Evolutionary conservation across 768 basidiomycete species (phyloP), one percentile per base, ranked within the genome.

Genomic region (Suillus alpinus): DNA sequence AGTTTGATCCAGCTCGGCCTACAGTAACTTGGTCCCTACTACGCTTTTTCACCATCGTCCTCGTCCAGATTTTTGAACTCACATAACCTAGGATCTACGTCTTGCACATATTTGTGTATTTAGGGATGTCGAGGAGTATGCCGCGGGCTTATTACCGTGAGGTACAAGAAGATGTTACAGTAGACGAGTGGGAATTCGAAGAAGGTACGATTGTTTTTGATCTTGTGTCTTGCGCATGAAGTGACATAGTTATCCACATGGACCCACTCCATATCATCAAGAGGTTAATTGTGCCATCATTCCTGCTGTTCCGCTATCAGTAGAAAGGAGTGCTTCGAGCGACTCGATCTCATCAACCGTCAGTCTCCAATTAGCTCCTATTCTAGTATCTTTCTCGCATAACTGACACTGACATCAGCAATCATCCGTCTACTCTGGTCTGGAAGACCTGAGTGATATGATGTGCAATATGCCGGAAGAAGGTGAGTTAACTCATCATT

Each of bases 401-500:
- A 55, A 16, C 37, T 55, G 4, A 55, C 18, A 26, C 37, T 10
- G n/a, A 9, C 20, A n/a, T 36, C 62, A 63, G 62, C 40, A 56
- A 44, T 63, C 62, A 26, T 49, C 61, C 12, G 23, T 56, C 12
- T 63, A 63, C 29, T 62, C 62, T 20, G 62, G 62, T 8, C 60
- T 63, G n/a, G 62, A 63, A 34, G 62, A 63, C 20, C 34, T 63
- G 29, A 61, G 53, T 8, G 50, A 63, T 32, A 40, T 56, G 39
- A 63, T 63, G 62, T 37, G 26, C 36, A 39, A 49, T 29, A 43
- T 63, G 7, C 60, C 62, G 18, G 61, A 43, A 36, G 49, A 63
- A 16, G 23, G 62, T 57, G 7, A 47, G 60, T 53, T 6, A 46
- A 37, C 20, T 47, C 9, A 39, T n/a, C 18, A 16, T 55, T 18